Evolutionary conservation across 257 asterid species (phyloP).

Genomic region (Mitragyna speciosa): DNA sequence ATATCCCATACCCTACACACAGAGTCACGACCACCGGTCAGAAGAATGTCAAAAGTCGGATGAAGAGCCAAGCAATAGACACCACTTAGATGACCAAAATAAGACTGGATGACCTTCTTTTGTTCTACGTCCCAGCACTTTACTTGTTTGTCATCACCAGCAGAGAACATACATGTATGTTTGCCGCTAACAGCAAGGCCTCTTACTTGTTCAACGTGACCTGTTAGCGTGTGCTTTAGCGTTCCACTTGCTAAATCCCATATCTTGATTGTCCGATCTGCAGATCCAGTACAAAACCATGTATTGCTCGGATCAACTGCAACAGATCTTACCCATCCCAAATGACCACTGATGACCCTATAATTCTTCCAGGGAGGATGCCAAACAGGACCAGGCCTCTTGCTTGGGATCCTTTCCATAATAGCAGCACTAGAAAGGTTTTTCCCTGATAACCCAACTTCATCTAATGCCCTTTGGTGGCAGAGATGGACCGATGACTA

Average conservation of each 20-base stretch:
- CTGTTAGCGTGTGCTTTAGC: slow-evolving; percentile 82
- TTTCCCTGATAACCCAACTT: slow-evolving; percentile 57
- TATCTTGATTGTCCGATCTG: slow-evolving; percentile 94
- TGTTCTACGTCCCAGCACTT: slow-evolving; percentile 99
- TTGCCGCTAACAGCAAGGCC: slow-evolving; percentile 83
- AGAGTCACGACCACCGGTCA: slow-evolving; percentile 98
- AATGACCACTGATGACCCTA: slow-evolving; percentile 95
- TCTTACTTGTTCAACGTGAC: slow-evolving; percentile 90
- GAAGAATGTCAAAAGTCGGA: slow-evolving; percentile 84
- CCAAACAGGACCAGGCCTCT: slow-evolving; percentile 98
- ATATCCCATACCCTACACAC: slow-evolving; percentile 96
- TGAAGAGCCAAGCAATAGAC: slow-evolving; percentile 95
- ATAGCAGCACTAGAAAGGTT: slow-evolving; percentile 91
- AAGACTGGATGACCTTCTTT: slow-evolving; percentile 95
- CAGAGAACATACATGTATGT: slow-evolving; percentile 97
- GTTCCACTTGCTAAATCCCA: slow-evolving; percentile 91
- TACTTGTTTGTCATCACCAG: slow-evolving; percentile 96
- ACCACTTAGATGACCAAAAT: slow-evolving; percentile 97
- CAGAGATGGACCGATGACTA: slow-evolving; percentile 60
- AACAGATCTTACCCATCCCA: slow-evolving; percentile 87
- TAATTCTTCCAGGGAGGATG: slow-evolving; percentile 97
- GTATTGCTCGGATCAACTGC: slow-evolving; percentile 90
- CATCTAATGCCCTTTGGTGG: slow-evolving; percentile 50
- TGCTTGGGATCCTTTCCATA: slow-evolving; percentile 98
- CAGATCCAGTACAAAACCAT: slow-evolving; percentile 95